phyloP scores from a whole-genome alignment of 352 stramenopile genomes.

The Phytopythium ostracodes region DNA sequence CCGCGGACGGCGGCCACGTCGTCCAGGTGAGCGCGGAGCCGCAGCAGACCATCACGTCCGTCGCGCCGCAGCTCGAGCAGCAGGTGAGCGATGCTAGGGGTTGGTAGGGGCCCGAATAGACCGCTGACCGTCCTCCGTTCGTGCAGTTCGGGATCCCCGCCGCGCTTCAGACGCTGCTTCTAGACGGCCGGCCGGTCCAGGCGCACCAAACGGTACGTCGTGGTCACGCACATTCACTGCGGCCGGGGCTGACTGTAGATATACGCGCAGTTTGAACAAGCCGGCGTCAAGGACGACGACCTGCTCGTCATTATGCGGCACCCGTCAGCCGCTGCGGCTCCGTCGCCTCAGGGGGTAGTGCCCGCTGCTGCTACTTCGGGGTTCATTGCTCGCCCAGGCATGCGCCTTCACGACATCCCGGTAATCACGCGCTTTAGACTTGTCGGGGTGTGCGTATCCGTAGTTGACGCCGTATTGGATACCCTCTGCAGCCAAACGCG shows the following conservation, averaged over 20 bases:
- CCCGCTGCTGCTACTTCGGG: constrained; percentile 13
- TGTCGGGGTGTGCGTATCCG: not conserved
- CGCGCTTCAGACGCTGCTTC: constrained; percentile 50
- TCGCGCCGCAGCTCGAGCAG: constrained; percentile 45
- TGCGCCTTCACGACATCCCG: constrained; percentile 79
- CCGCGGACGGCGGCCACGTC: constrained; percentile 51
- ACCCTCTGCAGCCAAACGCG: constrained; percentile 37
- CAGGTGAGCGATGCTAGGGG: constrained; percentile 23
- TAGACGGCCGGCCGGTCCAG: constrained; percentile 51
- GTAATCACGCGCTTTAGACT: constrained; percentile 19
- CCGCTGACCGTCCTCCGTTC: not conserved
- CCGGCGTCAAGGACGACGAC: constrained; percentile 67
- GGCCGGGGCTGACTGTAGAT: not conserved
- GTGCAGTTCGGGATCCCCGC: constrained; percentile 61
- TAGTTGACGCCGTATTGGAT: not conserved
- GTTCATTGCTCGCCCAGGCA: constrained; percentile 49
- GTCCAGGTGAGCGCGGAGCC: constrained; percentile 46
- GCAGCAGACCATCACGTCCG: constrained; percentile 37
- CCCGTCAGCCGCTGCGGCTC: constrained; percentile 16
- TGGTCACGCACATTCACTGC: not conserved
- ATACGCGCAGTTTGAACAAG: constrained; percentile 50
- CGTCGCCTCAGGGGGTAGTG: constrained; percentile 3
- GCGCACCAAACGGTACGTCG: constrained; percentile 45
- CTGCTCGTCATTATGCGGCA: constrained; percentile 63
- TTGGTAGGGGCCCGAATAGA: not conserved